Base-by-base conservation (phyloP, 2,329 filamentous ascomycete species). In the Aspergillus tamarii region DNA sequence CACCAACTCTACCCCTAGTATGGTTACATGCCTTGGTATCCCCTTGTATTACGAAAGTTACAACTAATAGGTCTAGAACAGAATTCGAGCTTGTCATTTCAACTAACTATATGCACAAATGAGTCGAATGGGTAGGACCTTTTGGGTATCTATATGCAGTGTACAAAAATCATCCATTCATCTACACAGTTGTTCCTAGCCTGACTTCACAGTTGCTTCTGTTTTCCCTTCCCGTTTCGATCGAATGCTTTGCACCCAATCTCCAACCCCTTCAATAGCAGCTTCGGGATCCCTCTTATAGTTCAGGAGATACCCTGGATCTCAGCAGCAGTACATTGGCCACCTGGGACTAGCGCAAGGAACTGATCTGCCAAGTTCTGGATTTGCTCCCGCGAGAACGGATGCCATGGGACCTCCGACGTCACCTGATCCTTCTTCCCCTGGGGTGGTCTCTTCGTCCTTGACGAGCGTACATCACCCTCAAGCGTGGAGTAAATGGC, bases 301-400 rank as follows among this genome's bases (percentile, higher is more conserved):
- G 32, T 73, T 73, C 4, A 81, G 69, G 10, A 81, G 69, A 64
- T 77, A 79, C 3, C 77, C 66, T 81, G 79, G 23, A 81, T 76
- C 68, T 80, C 77, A 14, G 78, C 78, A 26, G 78, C 75, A 0
- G 77, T 77, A 59, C 80, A 76, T 36, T 78, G 72, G 0, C 69
- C 72, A 5, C 63, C 65, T 1, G 79, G 78, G 19, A 80, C 63
- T 8, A 65, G 52, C 11, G 70, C 68, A 0, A 75, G 72, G 60
- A 81, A 81, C 21, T 74, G 64, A 5, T 57, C 63, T 0, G 76
- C 74, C 50, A 79, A 62, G 1, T 36, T 34, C 1, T 39, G 28
- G 28, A 79, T 70, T 12, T 69, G 66, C 7, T 67, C 56, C 14
- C 61, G 62, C 19, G 72, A 66, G 21, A 66, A 59, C 32, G 52